Conservation (phyloP, 2,329 filamentous ascomycete species). For the Fusarium zealandicum region DNA sequence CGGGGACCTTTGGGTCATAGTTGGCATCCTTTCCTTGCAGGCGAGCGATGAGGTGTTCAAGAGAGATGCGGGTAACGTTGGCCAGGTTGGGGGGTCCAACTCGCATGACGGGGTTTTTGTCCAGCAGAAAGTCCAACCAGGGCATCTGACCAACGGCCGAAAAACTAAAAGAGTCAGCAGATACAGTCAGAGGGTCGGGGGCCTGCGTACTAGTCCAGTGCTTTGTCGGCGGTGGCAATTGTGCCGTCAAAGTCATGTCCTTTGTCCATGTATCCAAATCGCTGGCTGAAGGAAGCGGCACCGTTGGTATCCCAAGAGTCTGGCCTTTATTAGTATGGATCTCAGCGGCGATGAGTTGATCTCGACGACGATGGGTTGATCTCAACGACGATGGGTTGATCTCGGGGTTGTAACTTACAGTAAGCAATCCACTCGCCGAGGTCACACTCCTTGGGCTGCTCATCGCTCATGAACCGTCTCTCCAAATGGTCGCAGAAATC, state of each 20-base stretch:
- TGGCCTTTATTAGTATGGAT: neutral
- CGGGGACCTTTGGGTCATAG: slow-evolving; percentile 10
- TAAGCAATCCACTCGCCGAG: slow-evolving; percentile 25
- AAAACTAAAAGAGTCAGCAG: slow-evolving; percentile 14
- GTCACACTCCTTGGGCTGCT: slow-evolving; percentile 9
- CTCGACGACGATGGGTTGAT: too few relatives aligned
- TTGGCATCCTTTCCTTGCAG: neutral
- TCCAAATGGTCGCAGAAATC: slow-evolving; percentile 28
- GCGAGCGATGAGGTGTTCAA: slow-evolving; percentile 25
- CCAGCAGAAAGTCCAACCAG: slow-evolving; percentile 39
- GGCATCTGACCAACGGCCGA: slow-evolving; percentile 42
- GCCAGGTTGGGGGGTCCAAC: slow-evolving; percentile 37
- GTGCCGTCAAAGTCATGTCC: slow-evolving; percentile 48
- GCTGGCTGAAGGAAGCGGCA: slow-evolving; percentile 50
- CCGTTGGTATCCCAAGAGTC: slow-evolving; percentile 53
- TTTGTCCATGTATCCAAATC: slow-evolving; percentile 52
- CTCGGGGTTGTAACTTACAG: slow-evolving; percentile 13
- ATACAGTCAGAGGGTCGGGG: too few relatives aligned
- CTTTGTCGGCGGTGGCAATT: slow-evolving; percentile 43
- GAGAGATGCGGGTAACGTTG: slow-evolving; percentile 29
- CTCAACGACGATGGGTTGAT: too few relatives aligned
- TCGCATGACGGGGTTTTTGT: slow-evolving; percentile 41
- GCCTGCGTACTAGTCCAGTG: slow-evolving; percentile 16
- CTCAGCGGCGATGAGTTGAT: too few relatives aligned
- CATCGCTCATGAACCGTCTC: slow-evolving; percentile 19